phyloP scores from a whole-genome alignment of 176 grass and related monocot species.

The Aegilops speltoides region DNA sequence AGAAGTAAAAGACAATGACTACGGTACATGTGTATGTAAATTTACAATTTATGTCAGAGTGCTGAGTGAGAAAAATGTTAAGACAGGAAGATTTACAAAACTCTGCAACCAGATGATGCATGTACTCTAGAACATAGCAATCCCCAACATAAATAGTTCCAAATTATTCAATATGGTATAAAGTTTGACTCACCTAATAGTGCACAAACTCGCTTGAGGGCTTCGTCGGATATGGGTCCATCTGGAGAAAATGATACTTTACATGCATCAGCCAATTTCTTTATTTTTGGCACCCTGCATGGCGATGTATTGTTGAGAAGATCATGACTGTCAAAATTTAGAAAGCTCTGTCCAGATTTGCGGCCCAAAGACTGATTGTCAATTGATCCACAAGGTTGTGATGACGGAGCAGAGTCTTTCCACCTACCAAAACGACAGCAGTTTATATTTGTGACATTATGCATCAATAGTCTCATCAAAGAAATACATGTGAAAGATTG shows the following conservation, averaged over 20 bases:
- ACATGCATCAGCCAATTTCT: slow-evolving; percentile 71
- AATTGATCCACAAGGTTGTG: not conserved
- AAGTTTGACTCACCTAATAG: slow-evolving; percentile 56
- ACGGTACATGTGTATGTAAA: not conserved
- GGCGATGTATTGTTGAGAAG: slow-evolving; percentile 12
- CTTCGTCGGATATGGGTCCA: slow-evolving; percentile 83
- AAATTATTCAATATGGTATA: not conserved
- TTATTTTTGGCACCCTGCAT: slow-evolving; percentile 84
- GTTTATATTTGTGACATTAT: not conserved
- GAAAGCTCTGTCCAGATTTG: not conserved
- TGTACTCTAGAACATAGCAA: not conserved
- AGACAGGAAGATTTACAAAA: not conserved
- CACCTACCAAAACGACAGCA: slow-evolving; percentile 11
- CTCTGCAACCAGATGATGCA: not conserved
- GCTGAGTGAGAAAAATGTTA: not conserved
- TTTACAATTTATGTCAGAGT: not conserved
- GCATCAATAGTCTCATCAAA: not conserved
- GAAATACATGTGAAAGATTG: not conserved
- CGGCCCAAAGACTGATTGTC: not conserved
- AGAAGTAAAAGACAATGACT: not conserved
- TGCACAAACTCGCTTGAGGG: slow-evolving; percentile 71
- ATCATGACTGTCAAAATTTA: slow-evolving; percentile 14
- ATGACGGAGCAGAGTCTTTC: not conserved
- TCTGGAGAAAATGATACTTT: slow-evolving; percentile 76
- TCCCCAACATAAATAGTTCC: too few relatives aligned